Evolutionary conservation across 2,329 filamentous ascomycete species (phyloP), one percentile per base, ranked within the genome.

Genomic region (Stemphylium beticola): DNA sequence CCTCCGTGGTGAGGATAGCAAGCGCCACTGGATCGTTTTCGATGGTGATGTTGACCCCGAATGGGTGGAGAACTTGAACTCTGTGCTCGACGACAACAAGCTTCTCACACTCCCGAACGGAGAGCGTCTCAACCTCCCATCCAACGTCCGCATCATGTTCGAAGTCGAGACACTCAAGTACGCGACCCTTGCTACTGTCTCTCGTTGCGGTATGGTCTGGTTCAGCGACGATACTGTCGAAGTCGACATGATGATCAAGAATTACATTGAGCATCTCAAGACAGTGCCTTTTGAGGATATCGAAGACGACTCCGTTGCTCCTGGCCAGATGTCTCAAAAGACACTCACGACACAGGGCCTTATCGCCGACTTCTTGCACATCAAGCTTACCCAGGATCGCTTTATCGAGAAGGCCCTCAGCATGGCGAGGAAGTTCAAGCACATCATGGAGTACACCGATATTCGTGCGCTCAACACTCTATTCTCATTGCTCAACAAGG

Each of bases 121-220:
- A 78, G 95, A 99, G 78, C 93, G 95, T 81, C 87, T 99, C 50
- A 97, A 95, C 72, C 79, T 99, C 38, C 96, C 95, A 4, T 72
- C 90, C 2, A 99, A 99, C 70, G 95, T 99, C 22, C 91, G 96
- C 64, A 96, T 99, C 77, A 97, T 99, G 93, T 99, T 99, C 70
- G 95, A 99, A 79, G 95, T 99, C 32, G 96, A 99, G 79, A 98
- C 89, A 3, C 82, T 99, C 56, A 96, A 96, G 73, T 99, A 99
- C 73, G 95, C 95, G 33, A 99, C 95, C 0, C 85, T 99, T 39
- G 95, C 95, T 51, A 99, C 95, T n/a, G 95, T 99, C 71, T 96
- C 91, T 87, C 92, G 95, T 79, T 99, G 95, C 75, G 95, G 95
- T 83, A 99, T 99, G 95, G 96, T 99, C 12, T 99, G 95, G 95